phyloP scores from a whole-genome alignment of 148 eudicot genomes.

The Mesembryanthemum crystallinum region DNA sequence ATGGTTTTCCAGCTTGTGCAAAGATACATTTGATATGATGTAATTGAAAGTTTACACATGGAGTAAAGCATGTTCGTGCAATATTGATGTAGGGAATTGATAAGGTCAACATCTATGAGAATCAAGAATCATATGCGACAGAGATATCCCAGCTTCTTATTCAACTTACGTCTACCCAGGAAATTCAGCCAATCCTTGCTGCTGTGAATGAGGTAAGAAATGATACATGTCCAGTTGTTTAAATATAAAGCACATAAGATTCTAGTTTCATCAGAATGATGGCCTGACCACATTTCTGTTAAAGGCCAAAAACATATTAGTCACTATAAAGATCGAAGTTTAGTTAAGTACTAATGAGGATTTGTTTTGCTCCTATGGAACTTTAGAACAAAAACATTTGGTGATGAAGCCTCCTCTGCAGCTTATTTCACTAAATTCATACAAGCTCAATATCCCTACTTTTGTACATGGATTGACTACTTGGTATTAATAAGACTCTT shows the following conservation, averaged over 20 bases:
- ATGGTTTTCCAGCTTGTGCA: not conserved
- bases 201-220: slow-evolving; percentile 44
- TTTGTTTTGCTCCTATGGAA: not conserved
- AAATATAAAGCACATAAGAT: not conserved
- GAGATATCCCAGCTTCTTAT: slow-evolving; percentile 37
- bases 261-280: not conserved
- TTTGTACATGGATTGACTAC: too few species aligned
- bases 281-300: not conserved
- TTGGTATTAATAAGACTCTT: too few species aligned
- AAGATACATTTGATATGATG: not conserved
- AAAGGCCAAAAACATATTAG: not conserved
- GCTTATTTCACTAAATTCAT: too few species aligned
- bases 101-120: slow-evolving; percentile 1
- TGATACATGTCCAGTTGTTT: not conserved
- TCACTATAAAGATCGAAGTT: slow-evolving; percentile 3
- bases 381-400: not conserved
- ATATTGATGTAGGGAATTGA: slow-evolving; percentile 14
- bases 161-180: slow-evolving; percentile 44
- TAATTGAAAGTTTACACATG: not conserved
- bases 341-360: not conserved
- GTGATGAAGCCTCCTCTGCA: too few species aligned
- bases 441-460: too few species aligned
- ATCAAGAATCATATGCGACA: slow-evolving; percentile 1
- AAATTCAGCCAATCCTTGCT: slow-evolving; percentile 48
- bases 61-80: slow-evolving; percentile 7